Evolutionary conservation across 306 rosid genomes (phyloP).

Genomic region (Cicer chorassanicum): DNA sequence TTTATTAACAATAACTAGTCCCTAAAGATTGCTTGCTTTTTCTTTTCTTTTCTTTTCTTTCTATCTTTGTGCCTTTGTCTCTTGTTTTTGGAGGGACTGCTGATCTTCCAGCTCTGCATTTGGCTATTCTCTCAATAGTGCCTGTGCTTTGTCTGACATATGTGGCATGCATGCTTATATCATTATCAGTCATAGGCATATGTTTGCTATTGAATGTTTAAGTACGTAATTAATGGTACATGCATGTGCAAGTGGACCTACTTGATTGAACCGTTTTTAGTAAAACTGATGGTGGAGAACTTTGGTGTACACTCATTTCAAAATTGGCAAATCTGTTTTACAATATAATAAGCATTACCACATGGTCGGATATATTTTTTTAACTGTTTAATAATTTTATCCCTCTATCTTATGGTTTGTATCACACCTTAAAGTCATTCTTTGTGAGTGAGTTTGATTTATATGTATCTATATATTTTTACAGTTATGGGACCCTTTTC

Average conservation of each 20-base stretch:
- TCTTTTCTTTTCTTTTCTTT: neutral
- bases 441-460: slow-evolving; percentile 46
- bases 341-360: slow-evolving; percentile 6
- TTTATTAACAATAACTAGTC: neutral
- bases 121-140: slow-evolving; percentile 23
- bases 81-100: slow-evolving; percentile 12
- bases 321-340: slow-evolving; percentile 11
- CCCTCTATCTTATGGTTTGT: slow-evolving; percentile 7
- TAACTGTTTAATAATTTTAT: slow-evolving; percentile 32
- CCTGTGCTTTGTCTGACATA: slow-evolving; percentile 9
- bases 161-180: neutral
- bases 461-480: slow-evolving; percentile 9
- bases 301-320: slow-evolving; percentile 5
- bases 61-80: neutral
- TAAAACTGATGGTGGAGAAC: slow-evolving; percentile 3
- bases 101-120: slow-evolving; percentile 29
- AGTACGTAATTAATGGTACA: slow-evolving; percentile 6
- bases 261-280: slow-evolving; percentile 1
- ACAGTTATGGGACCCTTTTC: slow-evolving; percentile 88
- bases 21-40: too few relatives aligned
- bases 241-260: slow-evolving; percentile 13
- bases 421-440: slow-evolving; percentile 18
- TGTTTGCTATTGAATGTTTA: slow-evolving; percentile 32
- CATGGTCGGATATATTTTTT: slow-evolving; percentile 24
- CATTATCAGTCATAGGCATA: slow-evolving; percentile 18